Evolutionary conservation across 1,284 basidiomycete genomes (phyloP).

Genomic region (Irpex sp.): DNA sequence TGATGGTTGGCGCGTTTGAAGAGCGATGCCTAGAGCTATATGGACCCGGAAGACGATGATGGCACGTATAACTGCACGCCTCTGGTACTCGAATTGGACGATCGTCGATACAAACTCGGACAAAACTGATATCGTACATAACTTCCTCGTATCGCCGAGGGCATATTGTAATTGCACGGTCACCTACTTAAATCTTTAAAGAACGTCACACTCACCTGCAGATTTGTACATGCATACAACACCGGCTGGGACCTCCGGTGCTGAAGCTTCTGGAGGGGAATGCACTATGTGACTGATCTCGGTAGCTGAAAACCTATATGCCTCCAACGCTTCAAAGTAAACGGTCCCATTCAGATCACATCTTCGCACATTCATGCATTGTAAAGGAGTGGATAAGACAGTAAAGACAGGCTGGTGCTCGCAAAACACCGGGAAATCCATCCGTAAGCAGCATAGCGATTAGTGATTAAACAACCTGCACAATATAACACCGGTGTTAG

Average conservation of each 20-base stretch:
- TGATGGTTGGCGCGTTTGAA: slow-evolving; percentile 94
- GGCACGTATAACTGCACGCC: background rate
- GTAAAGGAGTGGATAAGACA: background rate
- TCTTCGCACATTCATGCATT: background rate
- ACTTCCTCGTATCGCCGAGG: background rate
- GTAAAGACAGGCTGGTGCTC: background rate
- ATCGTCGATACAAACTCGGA: background rate
- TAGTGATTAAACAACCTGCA: background rate
- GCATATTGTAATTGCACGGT: background rate
- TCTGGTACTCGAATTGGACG: background rate
- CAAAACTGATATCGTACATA: background rate
- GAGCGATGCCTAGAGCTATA: slow-evolving; percentile 74
- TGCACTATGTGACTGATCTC: too few relatives aligned
- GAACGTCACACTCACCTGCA: background rate
- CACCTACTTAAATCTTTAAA: background rate
- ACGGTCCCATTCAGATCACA: too few relatives aligned
- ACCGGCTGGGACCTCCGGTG: too few relatives aligned
- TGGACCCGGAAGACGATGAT: slow-evolving; percentile 34
- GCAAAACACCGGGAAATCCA: background rate
- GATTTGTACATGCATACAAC: background rate
- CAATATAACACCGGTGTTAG: background rate
- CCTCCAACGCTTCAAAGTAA: background rate
- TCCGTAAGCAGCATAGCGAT: background rate
- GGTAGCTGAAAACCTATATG: background rate
- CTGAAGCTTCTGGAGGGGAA: too few relatives aligned